Percentiles rank a stretch among this genome's conserved stretches.
Conservation (phyloP, 176 grass and related monocot genomes). For the Thalia dealbata region DNA sequence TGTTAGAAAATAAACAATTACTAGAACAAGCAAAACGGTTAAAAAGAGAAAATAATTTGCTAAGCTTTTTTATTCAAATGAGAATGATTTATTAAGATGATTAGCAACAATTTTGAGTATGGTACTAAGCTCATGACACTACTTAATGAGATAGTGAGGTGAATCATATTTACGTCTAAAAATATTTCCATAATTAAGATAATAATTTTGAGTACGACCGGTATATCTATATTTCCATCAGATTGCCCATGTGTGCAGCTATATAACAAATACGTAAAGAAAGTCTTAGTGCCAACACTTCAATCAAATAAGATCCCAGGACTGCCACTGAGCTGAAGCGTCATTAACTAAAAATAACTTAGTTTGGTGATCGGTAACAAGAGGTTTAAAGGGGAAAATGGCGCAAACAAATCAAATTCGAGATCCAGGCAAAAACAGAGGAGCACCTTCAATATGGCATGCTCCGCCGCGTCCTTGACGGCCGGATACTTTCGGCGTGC, state of each 20-base stretch:
- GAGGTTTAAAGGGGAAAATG: neutral
- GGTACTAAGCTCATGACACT: neutral
- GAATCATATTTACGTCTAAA: neutral
- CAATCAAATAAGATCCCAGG: neutral
- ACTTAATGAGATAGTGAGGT: neutral
- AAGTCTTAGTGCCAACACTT: neutral
- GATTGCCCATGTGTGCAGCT: neutral
- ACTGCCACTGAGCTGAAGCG: neutral
- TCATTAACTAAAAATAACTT: neutral
- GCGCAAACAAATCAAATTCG: neutral
- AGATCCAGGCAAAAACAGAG: neutral
- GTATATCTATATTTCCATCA: neutral
- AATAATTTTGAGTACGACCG: neutral
- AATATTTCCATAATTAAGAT: neutral
- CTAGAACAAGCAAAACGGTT: neutral
- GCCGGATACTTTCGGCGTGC: constrained; percentile 80
- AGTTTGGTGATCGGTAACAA: neutral
- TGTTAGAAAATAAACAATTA: constrained; percentile 5
- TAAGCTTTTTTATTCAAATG: no score
- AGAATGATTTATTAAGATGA: neutral
- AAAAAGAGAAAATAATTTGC: constrained; percentile 3
- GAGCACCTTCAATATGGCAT: constrained; percentile 69
- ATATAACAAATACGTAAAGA: neutral
- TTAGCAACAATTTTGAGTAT: neutral
- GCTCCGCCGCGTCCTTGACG: constrained; percentile 89